These are phyloP conservation scores for Tulasnella sp. DNA, from an alignment of 768 basidiomycete species.

Conservation along the genomic window DNA sequence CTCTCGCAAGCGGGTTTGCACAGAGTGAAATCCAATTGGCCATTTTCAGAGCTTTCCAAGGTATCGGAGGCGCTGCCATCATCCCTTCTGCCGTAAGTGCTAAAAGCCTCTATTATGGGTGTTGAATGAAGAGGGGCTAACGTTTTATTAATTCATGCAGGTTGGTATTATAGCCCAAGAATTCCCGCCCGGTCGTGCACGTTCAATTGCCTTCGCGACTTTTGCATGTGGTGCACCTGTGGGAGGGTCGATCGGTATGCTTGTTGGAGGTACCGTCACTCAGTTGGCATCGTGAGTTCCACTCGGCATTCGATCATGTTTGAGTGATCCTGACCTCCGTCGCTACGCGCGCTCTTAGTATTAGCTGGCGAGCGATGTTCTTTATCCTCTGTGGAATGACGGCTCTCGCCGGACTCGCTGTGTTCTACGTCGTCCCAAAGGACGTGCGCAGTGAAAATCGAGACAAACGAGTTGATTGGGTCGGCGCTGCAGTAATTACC, in stretches of 20 bases:
- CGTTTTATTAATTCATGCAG: constrained; percentile 43
- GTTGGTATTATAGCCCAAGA: constrained; percentile 80
- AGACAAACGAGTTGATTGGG: constrained; percentile 67
- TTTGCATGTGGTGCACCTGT: constrained; percentile 86
- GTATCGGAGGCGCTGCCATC: constrained; percentile 75
- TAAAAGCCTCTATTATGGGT: not conserved
- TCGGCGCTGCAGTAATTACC: constrained; percentile 70
- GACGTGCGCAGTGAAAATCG: constrained; percentile 49
- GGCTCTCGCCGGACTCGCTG: constrained; percentile 44
- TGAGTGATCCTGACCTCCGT: constrained; percentile 15
- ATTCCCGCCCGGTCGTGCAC: constrained; percentile 67
- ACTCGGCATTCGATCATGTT: not conserved
- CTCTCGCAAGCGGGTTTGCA: constrained; percentile 67
- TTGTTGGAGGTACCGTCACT: constrained; percentile 52
- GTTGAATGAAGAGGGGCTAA: not conserved
- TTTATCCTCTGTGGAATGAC: constrained; percentile 48
- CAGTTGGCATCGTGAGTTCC: constrained; percentile 51
- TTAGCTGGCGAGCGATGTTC: constrained; percentile 67
- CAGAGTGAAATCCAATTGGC: constrained; percentile 62
- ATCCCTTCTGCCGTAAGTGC: constrained; percentile 69
- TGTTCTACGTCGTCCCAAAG: constrained; percentile 60
- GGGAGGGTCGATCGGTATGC: constrained; percentile 70
- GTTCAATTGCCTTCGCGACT: constrained; percentile 78
- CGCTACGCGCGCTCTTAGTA: constrained; percentile 21
- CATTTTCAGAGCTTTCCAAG: constrained; percentile 76